Base-by-base conservation (phyloP, 2,329 filamentous ascomycete species). In the Aspergillus eucalypticola region DNA sequence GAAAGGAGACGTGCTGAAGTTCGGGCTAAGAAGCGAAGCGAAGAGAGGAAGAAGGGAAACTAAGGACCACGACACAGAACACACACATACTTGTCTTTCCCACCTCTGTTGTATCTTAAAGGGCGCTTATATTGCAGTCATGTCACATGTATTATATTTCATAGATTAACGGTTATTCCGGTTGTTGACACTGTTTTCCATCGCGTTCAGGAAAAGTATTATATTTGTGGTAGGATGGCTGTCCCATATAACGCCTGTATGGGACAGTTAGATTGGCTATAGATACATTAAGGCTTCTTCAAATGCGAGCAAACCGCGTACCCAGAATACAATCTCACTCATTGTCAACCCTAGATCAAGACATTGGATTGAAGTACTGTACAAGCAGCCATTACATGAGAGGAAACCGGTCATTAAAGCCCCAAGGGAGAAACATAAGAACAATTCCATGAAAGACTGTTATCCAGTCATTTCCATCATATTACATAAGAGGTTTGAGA, bases 1-100 rank as follows among this genome's bases (percentile, higher is more conserved):
- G 95, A 99, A 83, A 88, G 95, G 76, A 86, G 95, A 77, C 88
- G 86, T 75, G 90, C 90, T 15, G 89, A 96, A 80, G 88, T 97
- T 55, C 84, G 91, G 69, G 92, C 93, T 69, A 96, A 96, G 88
- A 89, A 87, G 79, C 86, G 89, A 66, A 87, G 90, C 54, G 88
- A 88, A 38, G 90, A 93, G 80, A 88, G 91, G 67, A 90, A 88
- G 76, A 91, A 91, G 65, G 83, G 54, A 41, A 66, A 62, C 29
- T 55, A 29, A 15, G 25, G 15, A n/a, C 25, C 8, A 23, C 11
- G 15, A 10, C 17, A 17, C 19, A n/a, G 39, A 19, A 15, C 25
- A 35, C n/a, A 32, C 23, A 32, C 23, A 15, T 32, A 17, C 39
- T 32, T 44, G 53, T 55, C 17, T 46, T 29, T 10, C 27, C 27